Evolutionary conservation across 768 basidiomycete genomes (phyloP).

Genomic region (Boletellus sp.): DNA sequence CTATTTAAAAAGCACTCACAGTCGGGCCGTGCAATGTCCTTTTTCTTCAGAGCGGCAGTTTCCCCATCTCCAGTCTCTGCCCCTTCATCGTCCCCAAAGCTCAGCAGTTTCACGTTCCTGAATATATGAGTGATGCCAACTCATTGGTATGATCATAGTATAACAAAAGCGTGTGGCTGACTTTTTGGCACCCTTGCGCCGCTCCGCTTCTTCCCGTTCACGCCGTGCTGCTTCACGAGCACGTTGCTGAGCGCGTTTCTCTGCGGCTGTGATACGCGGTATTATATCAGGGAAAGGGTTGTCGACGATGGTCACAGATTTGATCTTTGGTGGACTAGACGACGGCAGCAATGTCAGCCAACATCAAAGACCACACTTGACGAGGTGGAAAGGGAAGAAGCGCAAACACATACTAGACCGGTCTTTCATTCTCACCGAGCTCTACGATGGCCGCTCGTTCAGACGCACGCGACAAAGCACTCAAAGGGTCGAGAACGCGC

Average conservation of each 20-base stretch:
- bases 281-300: slow-evolving; percentile 96
- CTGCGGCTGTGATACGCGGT: slow-evolving; percentile 93
- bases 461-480: background rate
- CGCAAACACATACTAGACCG: slow-evolving; percentile 62
- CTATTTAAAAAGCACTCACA: slow-evolving; percentile 47
- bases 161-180: slow-evolving; percentile 33
- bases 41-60: slow-evolving; percentile 60
- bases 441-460: slow-evolving; percentile 39
- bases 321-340: slow-evolving; percentile 85
- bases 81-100: slow-evolving; percentile 78
- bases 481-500: slow-evolving; percentile 21
- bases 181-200: slow-evolving; percentile 85
- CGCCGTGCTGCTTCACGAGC: slow-evolving; percentile 73
- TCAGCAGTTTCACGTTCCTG: slow-evolving; percentile 86
- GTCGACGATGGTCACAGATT: slow-evolving; percentile 76
- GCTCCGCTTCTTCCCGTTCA: slow-evolving; percentile 73
- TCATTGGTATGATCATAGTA: background rate
- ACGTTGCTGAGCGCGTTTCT: slow-evolving; percentile 78
- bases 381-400: background rate
- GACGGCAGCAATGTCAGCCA: background rate
- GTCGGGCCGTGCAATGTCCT: slow-evolving; percentile 80
- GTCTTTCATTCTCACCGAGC: slow-evolving; percentile 68
- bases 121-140: background rate
- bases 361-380: background rate
- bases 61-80: slow-evolving; percentile 56